These are phyloP conservation scores for Nidularia sp. DNA, from an alignment of 768 basidiomycete genomes.

Conservation along the genomic window DNA sequence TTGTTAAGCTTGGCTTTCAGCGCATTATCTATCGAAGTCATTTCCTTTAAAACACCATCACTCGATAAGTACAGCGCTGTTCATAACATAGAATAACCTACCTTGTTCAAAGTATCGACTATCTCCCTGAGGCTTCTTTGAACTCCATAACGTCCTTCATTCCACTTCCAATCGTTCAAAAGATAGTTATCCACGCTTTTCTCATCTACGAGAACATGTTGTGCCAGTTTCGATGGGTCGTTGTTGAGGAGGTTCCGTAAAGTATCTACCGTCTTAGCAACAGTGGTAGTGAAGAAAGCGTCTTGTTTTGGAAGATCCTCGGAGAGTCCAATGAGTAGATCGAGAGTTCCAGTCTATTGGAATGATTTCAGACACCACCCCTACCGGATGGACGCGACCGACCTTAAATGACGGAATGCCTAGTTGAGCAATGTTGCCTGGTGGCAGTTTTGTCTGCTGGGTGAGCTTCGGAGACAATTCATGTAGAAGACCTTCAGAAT, in stretches of 20 bases:
- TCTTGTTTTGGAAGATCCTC: slow-evolving; percentile 94
- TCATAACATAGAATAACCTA: slow-evolving; percentile 23
- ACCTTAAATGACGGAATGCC: slow-evolving; percentile 91
- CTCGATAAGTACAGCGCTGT: background rate
- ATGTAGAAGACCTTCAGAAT: slow-evolving; percentile 70
- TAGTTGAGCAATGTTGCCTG: slow-evolving; percentile 58
- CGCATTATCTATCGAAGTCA: slow-evolving; percentile 88
- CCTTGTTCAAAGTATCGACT: slow-evolving; percentile 83
- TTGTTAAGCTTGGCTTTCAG: slow-evolving; percentile 89
- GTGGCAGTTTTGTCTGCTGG: slow-evolving; percentile 45
- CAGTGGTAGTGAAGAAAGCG: slow-evolving; percentile 75
- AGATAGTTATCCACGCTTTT: slow-evolving; percentile 75
- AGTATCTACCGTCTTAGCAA: slow-evolving; percentile 93
- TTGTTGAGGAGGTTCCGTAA: slow-evolving; percentile 88
- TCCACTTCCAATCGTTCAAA: slow-evolving; percentile 87
- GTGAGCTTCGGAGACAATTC: slow-evolving; percentile 62
- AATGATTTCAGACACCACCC: background rate
- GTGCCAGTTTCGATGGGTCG: slow-evolving; percentile 69
- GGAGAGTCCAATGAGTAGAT: slow-evolving; percentile 81
- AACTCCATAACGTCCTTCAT: slow-evolving; percentile 83
- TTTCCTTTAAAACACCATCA: slow-evolving; percentile 59
- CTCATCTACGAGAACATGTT: slow-evolving; percentile 81
- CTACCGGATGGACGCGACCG: slow-evolving; percentile 7
- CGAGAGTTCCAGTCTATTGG: slow-evolving; percentile 89
- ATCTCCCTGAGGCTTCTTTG: slow-evolving; percentile 82